Conservation (phyloP, 2,329 filamentous ascomycete genomes). For the Colletotrichum nymphaeae region DNA sequence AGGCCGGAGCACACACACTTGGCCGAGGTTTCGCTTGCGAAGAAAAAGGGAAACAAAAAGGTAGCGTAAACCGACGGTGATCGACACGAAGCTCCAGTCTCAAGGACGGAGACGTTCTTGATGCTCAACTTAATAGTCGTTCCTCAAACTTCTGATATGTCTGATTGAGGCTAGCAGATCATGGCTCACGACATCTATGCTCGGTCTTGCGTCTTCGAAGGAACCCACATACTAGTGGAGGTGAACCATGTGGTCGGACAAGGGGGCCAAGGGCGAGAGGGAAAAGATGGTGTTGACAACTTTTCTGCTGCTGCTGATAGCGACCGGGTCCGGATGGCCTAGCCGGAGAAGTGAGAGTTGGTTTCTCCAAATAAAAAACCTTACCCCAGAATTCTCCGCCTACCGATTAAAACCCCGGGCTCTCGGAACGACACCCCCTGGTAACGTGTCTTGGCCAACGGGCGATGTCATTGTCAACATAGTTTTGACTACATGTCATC, state of each 20-base stretch:
- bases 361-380: constrained; percentile 15
- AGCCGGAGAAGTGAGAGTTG: background rate
- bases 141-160: constrained; percentile 20
- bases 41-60: background rate
- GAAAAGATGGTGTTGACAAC: constrained; percentile 31
- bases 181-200: constrained; percentile 33
- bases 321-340: constrained; percentile 21
- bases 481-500: constrained; percentile 2
- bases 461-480: background rate
- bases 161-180: constrained; percentile 28
- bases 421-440: constrained; percentile 2
- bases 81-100: background rate
- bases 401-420: background rate
- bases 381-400: constrained; percentile 31
- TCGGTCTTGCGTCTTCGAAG: constrained; percentile 35
- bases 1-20: background rate
- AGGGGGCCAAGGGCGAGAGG: constrained; percentile 8
- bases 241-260: constrained; percentile 29
- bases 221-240: constrained; percentile 36
- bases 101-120: background rate
- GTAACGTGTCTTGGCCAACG: background rate
- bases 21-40: background rate
- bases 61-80: constrained; percentile 4
- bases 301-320: constrained; percentile 9
- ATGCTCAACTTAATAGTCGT: constrained; percentile 30